Percentiles rank a stretch among this genome's conserved stretches.
These are phyloP conservation scores for Claviceps digitariae DNA, from an alignment of 2,329 filamentous ascomycete genomes.

Conservation along the genomic window DNA sequence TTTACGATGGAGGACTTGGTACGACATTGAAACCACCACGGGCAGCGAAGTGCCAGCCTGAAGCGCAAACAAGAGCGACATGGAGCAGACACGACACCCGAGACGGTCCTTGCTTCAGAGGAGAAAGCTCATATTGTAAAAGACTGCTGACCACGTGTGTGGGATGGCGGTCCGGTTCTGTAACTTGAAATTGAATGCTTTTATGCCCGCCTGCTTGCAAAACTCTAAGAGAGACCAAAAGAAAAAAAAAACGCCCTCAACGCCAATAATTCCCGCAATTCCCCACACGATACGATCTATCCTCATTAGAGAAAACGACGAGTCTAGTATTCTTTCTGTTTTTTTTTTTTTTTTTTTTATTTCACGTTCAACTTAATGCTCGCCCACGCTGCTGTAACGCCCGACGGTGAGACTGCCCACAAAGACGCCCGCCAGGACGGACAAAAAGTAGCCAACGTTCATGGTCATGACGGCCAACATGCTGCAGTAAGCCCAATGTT, in stretches of 20 bases:
- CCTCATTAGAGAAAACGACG: too few species aligned
- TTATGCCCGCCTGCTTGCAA: background rate
- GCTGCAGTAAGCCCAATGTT: constrained; percentile 29
- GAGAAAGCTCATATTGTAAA: too few species aligned
- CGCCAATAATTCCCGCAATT: background rate
- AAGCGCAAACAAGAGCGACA: background rate
- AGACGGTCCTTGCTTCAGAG: too few species aligned
- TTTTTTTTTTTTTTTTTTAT: background rate
- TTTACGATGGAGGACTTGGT: too few species aligned
- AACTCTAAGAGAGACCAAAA: background rate
- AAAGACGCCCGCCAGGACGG: constrained; percentile 67
- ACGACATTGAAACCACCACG: too few species aligned
- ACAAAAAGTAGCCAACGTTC: constrained; percentile 75
- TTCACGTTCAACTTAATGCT: constrained; percentile 23
- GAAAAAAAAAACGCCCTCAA: background rate
- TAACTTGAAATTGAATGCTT: background rate
- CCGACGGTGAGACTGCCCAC: constrained; percentile 74
- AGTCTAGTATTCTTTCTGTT: background rate
- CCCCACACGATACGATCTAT: too few species aligned
- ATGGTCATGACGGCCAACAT: constrained; percentile 90
- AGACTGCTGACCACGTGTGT: too few species aligned
- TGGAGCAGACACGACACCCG: too few species aligned
- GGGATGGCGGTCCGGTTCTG: background rate
- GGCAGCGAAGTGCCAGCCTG: too few species aligned
- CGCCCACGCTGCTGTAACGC: constrained; percentile 42